phyloP scores from a whole-genome alignment of 2,329 filamentous ascomycete species.

The Colletotrichum euphorbiae region DNA sequence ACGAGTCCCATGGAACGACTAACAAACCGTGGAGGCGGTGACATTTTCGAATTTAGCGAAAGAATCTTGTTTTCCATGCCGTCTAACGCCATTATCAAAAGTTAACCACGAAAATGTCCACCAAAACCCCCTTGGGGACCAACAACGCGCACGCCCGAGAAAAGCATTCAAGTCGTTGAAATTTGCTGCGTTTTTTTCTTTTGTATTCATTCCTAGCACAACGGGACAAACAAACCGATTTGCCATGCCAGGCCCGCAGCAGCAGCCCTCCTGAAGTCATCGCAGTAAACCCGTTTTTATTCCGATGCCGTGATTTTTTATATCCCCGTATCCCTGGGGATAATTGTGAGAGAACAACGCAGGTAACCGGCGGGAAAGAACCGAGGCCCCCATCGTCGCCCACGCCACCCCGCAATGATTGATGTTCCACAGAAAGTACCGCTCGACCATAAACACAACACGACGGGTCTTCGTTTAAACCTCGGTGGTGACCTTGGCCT shows the following conservation, averaged over 20 bases:
- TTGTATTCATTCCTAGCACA: constrained; percentile 40
- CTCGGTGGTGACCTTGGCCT: constrained; percentile 99
- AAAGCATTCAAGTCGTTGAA: constrained; percentile 35
- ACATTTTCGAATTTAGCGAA: constrained; percentile 27
- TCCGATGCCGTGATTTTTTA: constrained; percentile 37
- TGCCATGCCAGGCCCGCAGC: constrained; percentile 39
- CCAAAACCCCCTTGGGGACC: background rate
- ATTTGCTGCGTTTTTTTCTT: constrained; percentile 39
- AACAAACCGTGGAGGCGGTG: constrained; percentile 5
- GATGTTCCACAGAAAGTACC: constrained; percentile 5
- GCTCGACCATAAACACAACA: constrained; percentile 5
- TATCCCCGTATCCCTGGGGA: constrained; percentile 19
- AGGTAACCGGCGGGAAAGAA: constrained; percentile 36
- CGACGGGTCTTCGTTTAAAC: constrained; percentile 62
- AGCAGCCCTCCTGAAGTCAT: constrained; percentile 36
- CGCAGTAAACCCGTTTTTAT: constrained; percentile 38
- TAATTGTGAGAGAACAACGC: constrained; percentile 39
- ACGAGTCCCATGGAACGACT: background rate
- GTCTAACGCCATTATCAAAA: constrained; percentile 27
- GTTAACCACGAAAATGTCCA: constrained; percentile 16
- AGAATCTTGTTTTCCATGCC: constrained; percentile 26
- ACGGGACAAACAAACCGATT: constrained; percentile 29
- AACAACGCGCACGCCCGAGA: constrained; percentile 19
- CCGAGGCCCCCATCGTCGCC: constrained; percentile 13
- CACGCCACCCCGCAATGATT: constrained; percentile 28